phyloP scores from a whole-genome alignment of 441 rosid genomes.

The Eutrema salsugineum region DNA sequence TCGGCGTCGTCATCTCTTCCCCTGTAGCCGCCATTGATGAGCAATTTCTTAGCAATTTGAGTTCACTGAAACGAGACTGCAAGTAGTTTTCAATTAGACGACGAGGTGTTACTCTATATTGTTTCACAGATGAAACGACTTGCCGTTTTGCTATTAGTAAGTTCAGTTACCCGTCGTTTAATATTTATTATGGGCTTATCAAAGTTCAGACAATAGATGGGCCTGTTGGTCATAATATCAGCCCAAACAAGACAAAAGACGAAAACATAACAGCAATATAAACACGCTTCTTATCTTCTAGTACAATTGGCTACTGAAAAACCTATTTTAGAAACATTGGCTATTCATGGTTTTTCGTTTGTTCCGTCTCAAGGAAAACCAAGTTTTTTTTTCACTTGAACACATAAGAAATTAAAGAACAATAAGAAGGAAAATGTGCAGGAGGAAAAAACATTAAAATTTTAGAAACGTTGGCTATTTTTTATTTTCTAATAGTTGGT shows the following conservation, averaged over 20 bases:
- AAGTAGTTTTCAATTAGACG: slow-evolving; percentile 4
- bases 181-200: too few species aligned
- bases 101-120: background rate
- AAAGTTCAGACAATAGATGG: too few species aligned
- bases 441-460: background rate
- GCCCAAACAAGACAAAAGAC: background rate
- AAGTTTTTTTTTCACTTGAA: too few species aligned
- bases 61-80: slow-evolving; percentile 8
- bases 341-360: too few species aligned
- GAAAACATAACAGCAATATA: background rate
- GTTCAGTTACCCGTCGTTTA: slow-evolving; percentile 16
- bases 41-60: slow-evolving; percentile 1
- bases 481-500: background rate
- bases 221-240: background rate
- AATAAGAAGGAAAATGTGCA: too few species aligned
- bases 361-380: too few species aligned
- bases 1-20: slow-evolving; percentile 29
- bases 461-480: background rate
- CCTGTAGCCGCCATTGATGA: slow-evolving; percentile 33
- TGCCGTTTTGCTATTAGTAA: slow-evolving; percentile 12
- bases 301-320: background rate
- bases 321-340: too few species aligned
- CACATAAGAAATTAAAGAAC: too few species aligned
- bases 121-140: background rate
- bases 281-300: too few species aligned